A percentile compares a stretch with the other conserved stretches of the same genome.
These are phyloP conservation scores for Boletus tylopilopsis DNA, from an alignment of 768 basidiomycete genomes.

Conservation along the genomic window DNA sequence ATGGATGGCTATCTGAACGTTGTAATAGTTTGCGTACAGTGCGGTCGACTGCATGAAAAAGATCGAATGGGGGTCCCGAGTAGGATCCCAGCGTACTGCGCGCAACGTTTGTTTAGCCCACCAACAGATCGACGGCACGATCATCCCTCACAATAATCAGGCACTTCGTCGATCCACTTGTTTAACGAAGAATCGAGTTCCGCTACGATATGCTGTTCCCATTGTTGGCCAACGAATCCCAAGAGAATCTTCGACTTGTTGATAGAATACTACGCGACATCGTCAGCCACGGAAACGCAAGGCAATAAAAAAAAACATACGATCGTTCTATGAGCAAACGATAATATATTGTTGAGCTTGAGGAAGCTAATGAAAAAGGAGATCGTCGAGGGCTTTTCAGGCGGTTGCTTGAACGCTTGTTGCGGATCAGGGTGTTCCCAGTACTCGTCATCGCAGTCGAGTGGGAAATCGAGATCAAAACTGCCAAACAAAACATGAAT, in stretches of 20 bases:
- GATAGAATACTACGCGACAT: constrained; percentile 56
- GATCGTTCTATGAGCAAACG: constrained; percentile 59
- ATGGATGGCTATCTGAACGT: constrained; percentile 67
- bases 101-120: constrained; percentile 11
- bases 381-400: constrained; percentile 50
- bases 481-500: constrained; percentile 33
- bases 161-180: constrained; percentile 72
- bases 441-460: constrained; percentile 68
- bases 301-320: constrained; percentile 29
- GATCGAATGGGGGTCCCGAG: constrained; percentile 30
- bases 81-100: constrained; percentile 44
- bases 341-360: constrained; percentile 60
- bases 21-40: constrained; percentile 53
- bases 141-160: constrained; percentile 35
- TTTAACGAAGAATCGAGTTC: constrained; percentile 76
- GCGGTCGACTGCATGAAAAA: constrained; percentile 49
- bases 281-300: background rate
- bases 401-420: constrained; percentile 58
- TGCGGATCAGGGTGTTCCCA: constrained; percentile 51
- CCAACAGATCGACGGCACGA: background rate
- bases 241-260: constrained; percentile 57
- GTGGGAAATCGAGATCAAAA: constrained; percentile 57
- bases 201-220: constrained; percentile 62
- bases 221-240: constrained; percentile 48
- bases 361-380: constrained; percentile 51